phyloP scores from a whole-genome alignment of 108 stramenopile genomes.

The Skeletonema tropicum region DNA sequence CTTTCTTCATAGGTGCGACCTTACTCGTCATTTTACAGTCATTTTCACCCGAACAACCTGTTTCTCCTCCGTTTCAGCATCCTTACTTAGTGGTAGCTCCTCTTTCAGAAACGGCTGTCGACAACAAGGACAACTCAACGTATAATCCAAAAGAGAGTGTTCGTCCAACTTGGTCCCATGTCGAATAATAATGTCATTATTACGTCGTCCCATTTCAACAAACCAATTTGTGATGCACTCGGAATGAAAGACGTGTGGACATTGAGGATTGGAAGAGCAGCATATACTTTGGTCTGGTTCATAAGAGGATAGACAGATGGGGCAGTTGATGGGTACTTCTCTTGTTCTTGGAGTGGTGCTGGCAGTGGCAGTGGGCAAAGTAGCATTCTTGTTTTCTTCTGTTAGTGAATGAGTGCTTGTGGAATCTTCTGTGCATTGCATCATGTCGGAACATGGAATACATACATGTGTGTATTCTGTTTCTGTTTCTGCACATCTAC shows the following conservation, averaged over 20 bases:
- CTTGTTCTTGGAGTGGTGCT: neutral
- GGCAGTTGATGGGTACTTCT: neutral
- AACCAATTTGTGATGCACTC: neutral
- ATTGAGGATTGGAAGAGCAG: neutral
- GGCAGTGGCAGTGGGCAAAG: too few relatives aligned
- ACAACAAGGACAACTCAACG: neutral
- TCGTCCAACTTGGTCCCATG: neutral
- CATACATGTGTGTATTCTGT: too few relatives aligned
- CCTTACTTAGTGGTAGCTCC: neutral
- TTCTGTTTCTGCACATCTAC: too few relatives aligned
- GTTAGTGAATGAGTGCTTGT: neutral
- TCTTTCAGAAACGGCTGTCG: neutral
- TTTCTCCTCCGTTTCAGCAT: neutral
- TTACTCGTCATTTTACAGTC: neutral
- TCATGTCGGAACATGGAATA: too few relatives aligned
- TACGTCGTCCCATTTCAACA: neutral
- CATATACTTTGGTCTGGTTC: neutral
- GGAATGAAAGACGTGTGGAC: neutral
- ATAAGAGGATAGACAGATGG: neutral
- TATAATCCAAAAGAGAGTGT: neutral
- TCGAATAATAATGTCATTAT: neutral
- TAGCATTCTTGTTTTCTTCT: neutral
- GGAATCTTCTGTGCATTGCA: too few relatives aligned
- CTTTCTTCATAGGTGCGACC: neutral
- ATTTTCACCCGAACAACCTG: neutral